These are phyloP conservation scores for Aureobasidium sp. DNA, from an alignment of 2,329 filamentous ascomycete genomes.

Conservation along the genomic window DNA sequence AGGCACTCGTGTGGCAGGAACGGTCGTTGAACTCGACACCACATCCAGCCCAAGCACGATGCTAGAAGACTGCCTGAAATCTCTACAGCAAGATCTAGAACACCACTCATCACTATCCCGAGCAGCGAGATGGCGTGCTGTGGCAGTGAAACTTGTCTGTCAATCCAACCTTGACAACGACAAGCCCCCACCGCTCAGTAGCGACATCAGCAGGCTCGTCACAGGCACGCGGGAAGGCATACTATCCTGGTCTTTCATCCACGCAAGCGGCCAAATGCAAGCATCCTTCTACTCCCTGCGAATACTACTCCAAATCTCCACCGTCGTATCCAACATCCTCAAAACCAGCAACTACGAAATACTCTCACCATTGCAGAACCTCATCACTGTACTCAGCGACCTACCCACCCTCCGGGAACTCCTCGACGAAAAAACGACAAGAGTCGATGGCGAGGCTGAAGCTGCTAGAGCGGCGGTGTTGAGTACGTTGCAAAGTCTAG, in stretches of 20 bases:
- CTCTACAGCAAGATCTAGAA: background rate
- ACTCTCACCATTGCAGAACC: background rate
- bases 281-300: conserved; percentile 35
- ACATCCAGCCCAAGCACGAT: background rate
- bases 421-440: background rate
- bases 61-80: background rate
- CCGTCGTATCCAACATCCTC: background rate
- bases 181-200: conserved; percentile 10
- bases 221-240: background rate
- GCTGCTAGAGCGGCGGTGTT: background rate
- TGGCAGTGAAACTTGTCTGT: conserved; percentile 11
- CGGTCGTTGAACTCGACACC: background rate
- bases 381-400: background rate
- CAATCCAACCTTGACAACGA: conserved; percentile 7
- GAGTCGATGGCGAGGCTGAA: background rate
- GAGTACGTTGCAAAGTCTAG: background rate
- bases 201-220: conserved; percentile 11
- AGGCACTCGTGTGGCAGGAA: conserved; percentile 21
- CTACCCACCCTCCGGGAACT: background rate
- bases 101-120: background rate
- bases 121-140: conserved; percentile 13
- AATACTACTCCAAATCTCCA: conserved; percentile 31
- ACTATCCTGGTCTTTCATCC: conserved; percentile 29
- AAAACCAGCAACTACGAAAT: background rate
- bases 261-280: conserved; percentile 33